Percentiles rank a stretch among this genome's conserved stretches.
phyloP scores from a whole-genome alignment of 495 filamentous ascomycete species.

The Penicillium cinerascens region DNA sequence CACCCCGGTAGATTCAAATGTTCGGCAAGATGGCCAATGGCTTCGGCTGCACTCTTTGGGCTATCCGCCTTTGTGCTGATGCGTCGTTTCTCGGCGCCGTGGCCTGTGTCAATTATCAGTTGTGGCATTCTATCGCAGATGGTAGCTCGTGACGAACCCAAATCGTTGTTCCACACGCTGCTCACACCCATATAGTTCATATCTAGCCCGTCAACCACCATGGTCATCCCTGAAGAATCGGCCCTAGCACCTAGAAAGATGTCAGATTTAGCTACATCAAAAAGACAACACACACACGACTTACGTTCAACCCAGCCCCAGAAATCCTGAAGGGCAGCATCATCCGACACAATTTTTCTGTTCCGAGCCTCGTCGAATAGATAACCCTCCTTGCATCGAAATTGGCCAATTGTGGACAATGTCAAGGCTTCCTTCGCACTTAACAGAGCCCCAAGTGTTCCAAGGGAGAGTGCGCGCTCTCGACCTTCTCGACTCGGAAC shows the following conservation, averaged over 20 bases:
- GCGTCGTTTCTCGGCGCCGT: slow-evolving; percentile 30
- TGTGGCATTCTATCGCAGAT: not conserved
- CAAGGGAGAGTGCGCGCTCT: slow-evolving; percentile 36
- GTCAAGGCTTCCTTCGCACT: slow-evolving; percentile 42
- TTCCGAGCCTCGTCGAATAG: slow-evolving; percentile 71
- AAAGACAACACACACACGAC: slow-evolving; percentile 19
- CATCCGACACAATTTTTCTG: slow-evolving; percentile 61
- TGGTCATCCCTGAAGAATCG: slow-evolving; percentile 62
- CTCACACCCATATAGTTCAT: slow-evolving; percentile 81
- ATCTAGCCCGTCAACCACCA: slow-evolving; percentile 73
- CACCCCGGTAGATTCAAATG: slow-evolving; percentile 46
- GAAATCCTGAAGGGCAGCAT: slow-evolving; percentile 69
- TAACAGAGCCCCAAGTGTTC: slow-evolving; percentile 21
- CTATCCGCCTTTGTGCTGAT: slow-evolving; percentile 23
- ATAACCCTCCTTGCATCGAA: slow-evolving; percentile 69
- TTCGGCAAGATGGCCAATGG: slow-evolving; percentile 50
- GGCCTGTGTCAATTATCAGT: slow-evolving; percentile 30
- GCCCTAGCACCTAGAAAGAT: slow-evolving; percentile 55
- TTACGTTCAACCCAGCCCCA: slow-evolving; percentile 76
- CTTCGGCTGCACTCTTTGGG: slow-evolving; percentile 39
- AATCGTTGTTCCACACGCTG: slow-evolving; percentile 72
- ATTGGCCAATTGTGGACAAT: slow-evolving; percentile 42
- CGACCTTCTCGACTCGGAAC: slow-evolving; percentile 44
- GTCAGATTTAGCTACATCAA: slow-evolving; percentile 15
- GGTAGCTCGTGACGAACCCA: slow-evolving; percentile 46